Conservation (phyloP, 23 red algal species). For the Agarophyton chilense region DNA sequence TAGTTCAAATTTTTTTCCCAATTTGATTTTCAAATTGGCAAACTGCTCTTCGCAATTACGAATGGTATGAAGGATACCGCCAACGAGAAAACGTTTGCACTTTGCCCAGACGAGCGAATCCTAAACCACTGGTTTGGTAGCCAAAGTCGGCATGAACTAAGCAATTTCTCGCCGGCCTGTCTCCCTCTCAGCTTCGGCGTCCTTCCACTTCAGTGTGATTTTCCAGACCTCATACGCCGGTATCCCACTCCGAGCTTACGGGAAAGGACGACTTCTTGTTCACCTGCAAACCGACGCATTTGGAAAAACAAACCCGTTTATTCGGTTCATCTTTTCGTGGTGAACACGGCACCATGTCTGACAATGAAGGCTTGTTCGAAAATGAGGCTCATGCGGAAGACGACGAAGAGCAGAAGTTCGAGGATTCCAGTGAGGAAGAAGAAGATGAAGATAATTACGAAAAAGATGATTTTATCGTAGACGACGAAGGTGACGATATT, state of each 20-base stretch:
- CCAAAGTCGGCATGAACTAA: too few relatives aligned
- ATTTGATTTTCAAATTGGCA: too few relatives aligned
- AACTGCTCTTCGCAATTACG: too few relatives aligned
- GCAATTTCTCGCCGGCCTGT: too few relatives aligned
- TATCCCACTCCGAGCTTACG: background rate
- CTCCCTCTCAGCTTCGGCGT: too few relatives aligned
- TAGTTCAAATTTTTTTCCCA: too few relatives aligned
- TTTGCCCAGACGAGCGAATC: too few relatives aligned
- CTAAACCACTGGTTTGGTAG: too few relatives aligned
- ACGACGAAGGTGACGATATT: conserved; percentile 72
- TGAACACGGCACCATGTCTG: conserved; percentile 7
- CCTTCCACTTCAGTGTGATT: background rate
- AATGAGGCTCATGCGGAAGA: conserved; percentile 24
- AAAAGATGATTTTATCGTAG: conserved; percentile 87
- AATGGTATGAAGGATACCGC: too few relatives aligned
- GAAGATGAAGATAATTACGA: conserved; percentile 83
- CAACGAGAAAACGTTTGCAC: too few relatives aligned
- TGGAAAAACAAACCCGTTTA: background rate
- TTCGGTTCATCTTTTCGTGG: background rate
- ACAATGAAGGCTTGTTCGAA: conserved; percentile 27
- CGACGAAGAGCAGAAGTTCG: conserved; percentile 27
- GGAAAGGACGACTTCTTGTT: background rate
- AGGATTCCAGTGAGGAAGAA: conserved; percentile 74
- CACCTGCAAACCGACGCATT: background rate
- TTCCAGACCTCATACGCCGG: too few relatives aligned